Percentiles rank a stretch among this genome's conserved stretches.
phyloP scores from a whole-genome alignment of 2,329 filamentous ascomycete species.

The Xylaria polymorpha region DNA sequence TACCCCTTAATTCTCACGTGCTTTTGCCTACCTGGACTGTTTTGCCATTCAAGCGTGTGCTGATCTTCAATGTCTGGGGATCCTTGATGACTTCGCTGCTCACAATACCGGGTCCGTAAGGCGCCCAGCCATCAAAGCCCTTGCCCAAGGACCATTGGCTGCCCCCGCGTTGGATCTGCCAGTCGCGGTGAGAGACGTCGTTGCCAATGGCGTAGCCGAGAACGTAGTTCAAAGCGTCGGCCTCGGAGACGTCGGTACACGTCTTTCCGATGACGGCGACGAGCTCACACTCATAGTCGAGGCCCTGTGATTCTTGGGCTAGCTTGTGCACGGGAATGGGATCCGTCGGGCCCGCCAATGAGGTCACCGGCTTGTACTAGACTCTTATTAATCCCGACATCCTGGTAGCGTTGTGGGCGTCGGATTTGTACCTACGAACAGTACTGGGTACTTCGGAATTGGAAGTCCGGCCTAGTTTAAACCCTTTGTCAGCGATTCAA shows the following conservation, averaged over 20 bases:
- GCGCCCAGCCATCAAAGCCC: conserved; percentile 81
- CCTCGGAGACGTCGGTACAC: conserved; percentile 72
- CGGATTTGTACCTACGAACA: conserved; percentile 67
- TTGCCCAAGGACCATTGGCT: conserved; percentile 79
- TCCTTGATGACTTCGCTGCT: conserved; percentile 65
- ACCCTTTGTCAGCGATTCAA: conserved; percentile 13
- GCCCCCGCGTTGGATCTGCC: conserved; percentile 75
- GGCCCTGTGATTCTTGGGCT: conserved; percentile 72
- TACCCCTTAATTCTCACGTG: conserved; percentile 14
- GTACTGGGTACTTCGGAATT: conserved; percentile 75
- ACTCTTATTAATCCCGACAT: conserved; percentile 8
- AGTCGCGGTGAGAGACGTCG: conserved; percentile 83
- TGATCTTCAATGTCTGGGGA: conserved; percentile 67
- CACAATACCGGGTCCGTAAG: conserved; percentile 78
- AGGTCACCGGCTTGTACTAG: conserved; percentile 74
- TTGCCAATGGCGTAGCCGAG: conserved; percentile 81
- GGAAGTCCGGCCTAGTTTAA: conserved; percentile 67
- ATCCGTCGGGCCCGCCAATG: conserved; percentile 72
- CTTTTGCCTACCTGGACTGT: conserved; percentile 59
- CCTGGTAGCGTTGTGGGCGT: neutral
- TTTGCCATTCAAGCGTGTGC: conserved; percentile 69
- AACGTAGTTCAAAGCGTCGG: conserved; percentile 75
- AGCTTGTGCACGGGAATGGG: conserved; percentile 73
- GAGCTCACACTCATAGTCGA: conserved; percentile 86
- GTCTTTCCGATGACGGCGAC: conserved; percentile 77